Evolutionary conservation across 176 grass and related monocot genomes (phyloP).

Genomic region (Rhipidocladum racemiflorum): DNA sequence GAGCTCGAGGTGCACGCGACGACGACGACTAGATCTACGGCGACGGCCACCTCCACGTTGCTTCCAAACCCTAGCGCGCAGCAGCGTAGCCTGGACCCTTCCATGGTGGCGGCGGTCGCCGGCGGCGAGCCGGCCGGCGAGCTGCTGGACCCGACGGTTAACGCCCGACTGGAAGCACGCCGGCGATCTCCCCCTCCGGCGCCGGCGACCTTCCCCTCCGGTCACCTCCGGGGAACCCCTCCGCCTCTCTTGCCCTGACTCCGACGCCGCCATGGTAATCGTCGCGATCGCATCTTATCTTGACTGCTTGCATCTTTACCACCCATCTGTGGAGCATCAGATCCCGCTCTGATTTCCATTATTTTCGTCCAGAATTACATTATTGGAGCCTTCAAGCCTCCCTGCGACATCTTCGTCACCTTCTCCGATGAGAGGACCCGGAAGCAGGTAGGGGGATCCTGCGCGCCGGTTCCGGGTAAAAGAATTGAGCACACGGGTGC

Average conservation of each 20-base stretch:
- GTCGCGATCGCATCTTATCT: neutral
- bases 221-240: neutral
- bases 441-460: constrained; percentile 64
- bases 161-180: constrained; percentile 1
- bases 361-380: constrained; percentile 58
- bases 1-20: no score
- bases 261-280: constrained; percentile 36
- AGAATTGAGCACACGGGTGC: constrained; percentile 85
- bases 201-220: neutral
- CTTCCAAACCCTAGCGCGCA: no score
- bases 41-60: no score
- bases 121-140: no score
- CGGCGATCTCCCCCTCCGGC: constrained; percentile 23
- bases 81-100: no score
- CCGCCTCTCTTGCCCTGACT: no score
- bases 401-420: constrained; percentile 75
- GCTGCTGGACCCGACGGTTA: neutral
- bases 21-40: no score
- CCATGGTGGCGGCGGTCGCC: no score
- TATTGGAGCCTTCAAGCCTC: constrained; percentile 81
- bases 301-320: neutral
- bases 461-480: constrained; percentile 70
- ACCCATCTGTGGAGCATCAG: neutral
- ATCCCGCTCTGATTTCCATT: constrained; percentile 27
- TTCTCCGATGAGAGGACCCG: constrained; percentile 74